phyloP scores from a whole-genome alignment of 345 rosid genomes.

The Viola odorata region DNA sequence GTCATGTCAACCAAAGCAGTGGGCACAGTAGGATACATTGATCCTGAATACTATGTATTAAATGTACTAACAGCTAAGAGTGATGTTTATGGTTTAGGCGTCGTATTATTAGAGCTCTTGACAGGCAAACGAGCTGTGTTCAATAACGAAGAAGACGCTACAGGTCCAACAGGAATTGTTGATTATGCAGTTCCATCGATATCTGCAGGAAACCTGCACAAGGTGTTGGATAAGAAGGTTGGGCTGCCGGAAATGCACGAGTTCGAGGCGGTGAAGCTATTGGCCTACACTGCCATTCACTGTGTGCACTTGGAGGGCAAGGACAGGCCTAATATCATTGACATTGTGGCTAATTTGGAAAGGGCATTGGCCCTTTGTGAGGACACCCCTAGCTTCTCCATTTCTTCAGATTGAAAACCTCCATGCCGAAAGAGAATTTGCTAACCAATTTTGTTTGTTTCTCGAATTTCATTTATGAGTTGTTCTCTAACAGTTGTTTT shows the following conservation, averaged over 20 bases:
- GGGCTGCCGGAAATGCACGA: conserved; percentile 29
- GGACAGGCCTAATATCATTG: conserved; percentile 44
- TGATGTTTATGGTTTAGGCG: conserved; percentile 62
- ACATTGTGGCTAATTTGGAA: conserved; percentile 48
- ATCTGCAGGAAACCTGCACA: conserved; percentile 24
- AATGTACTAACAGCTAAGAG: conserved; percentile 47
- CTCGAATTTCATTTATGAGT: not conserved
- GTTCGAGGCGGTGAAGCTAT: conserved; percentile 40
- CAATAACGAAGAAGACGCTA: conserved; percentile 27
- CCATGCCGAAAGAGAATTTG: not conserved
- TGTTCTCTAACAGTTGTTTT: not conserved
- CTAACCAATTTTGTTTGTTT: not conserved
- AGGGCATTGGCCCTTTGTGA: conserved; percentile 40
- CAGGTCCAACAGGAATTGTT: conserved; percentile 34
- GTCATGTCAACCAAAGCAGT: conserved; percentile 40
- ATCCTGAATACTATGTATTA: conserved; percentile 56
- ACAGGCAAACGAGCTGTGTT: conserved; percentile 56
- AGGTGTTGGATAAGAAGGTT: conserved; percentile 38
- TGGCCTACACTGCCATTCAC: conserved; percentile 39
- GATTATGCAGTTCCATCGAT: conserved; percentile 37
- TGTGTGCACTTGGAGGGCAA: conserved; percentile 52
- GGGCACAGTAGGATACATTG: conserved; percentile 67
- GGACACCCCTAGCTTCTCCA: conserved; percentile 22
- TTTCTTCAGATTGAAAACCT: conserved; percentile 31
- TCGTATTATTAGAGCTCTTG: conserved; percentile 51